phyloP scores from a whole-genome alignment of 2,329 filamentous ascomycete genomes.

The Dothistroma pini region DNA sequence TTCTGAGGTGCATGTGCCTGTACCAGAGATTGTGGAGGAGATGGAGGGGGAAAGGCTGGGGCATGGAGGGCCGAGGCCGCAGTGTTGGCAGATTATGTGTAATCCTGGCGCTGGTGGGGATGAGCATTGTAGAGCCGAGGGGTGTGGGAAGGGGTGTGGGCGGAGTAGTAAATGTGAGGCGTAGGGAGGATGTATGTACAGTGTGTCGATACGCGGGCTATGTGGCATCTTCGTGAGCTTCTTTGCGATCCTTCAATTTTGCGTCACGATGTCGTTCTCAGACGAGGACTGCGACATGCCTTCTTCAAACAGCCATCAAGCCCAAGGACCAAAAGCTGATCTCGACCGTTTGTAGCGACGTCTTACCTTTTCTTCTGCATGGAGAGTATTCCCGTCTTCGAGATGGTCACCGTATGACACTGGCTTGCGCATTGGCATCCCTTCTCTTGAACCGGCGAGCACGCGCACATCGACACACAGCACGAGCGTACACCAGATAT shows the following conservation, averaged over 20 bases:
- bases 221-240: background rate
- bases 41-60: background rate
- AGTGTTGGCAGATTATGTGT: conserved; percentile 1
- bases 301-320: too few relatives aligned
- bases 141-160: background rate
- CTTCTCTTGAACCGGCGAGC: too few relatives aligned
- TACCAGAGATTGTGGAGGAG: background rate
- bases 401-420: too few relatives aligned
- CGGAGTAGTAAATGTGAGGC: background rate
- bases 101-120: background rate
- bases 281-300: too few relatives aligned
- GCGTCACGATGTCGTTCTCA: too few relatives aligned
- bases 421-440: too few relatives aligned
- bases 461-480: too few relatives aligned
- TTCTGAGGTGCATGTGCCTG: background rate
- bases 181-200: background rate
- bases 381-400: too few relatives aligned
- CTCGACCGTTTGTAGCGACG: too few relatives aligned
- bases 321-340: too few relatives aligned
- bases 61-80: background rate
- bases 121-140: background rate
- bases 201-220: background rate
- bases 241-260: background rate
- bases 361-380: too few relatives aligned
- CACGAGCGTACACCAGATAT: too few relatives aligned